Conservation (phyloP, 805 yeast genomes). For the Starmera caribaea region DNA sequence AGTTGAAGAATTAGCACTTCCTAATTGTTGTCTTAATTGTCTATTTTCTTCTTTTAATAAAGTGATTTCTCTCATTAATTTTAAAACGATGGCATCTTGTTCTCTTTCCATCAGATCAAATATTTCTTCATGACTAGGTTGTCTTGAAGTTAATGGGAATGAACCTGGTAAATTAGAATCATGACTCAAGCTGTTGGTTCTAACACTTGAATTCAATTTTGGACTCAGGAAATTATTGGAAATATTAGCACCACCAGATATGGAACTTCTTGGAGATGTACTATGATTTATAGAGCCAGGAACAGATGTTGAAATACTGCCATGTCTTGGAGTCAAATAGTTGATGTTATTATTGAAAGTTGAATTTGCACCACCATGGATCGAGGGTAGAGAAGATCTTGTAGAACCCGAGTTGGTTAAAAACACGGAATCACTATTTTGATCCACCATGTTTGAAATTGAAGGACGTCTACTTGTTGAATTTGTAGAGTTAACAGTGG, state of each 20-base stretch:
- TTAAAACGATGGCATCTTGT: constrained; percentile 66
- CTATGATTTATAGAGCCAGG: no score
- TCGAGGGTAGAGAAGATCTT: neutral
- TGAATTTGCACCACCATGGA: neutral
- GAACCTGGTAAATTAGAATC: constrained; percentile 7
- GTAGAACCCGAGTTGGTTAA: neutral
- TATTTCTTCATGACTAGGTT: constrained; percentile 35
- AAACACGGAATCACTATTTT: neutral
- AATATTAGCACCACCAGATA: no score
- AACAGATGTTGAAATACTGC: no score
- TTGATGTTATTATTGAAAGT: no score
- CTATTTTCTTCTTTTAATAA: constrained; percentile 44
- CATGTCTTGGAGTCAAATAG: neutral
- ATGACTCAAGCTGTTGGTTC: neutral
- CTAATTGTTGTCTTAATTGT: constrained; percentile 18
- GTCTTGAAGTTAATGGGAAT: constrained; percentile 9
- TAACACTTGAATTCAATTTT: constrained; percentile 2
- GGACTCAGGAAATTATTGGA: constrained; percentile 2
- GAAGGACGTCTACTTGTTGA: neutral
- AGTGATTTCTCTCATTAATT: constrained; percentile 53
- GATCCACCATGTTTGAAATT: neutral
- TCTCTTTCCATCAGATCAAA: constrained; percentile 60
- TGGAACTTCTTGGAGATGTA: no score
- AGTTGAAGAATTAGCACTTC: neutral
- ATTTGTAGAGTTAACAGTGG: neutral